Evolutionary conservation across 2,329 filamentous ascomycete species (phyloP).

Genomic region (Phoma sp.): DNA sequence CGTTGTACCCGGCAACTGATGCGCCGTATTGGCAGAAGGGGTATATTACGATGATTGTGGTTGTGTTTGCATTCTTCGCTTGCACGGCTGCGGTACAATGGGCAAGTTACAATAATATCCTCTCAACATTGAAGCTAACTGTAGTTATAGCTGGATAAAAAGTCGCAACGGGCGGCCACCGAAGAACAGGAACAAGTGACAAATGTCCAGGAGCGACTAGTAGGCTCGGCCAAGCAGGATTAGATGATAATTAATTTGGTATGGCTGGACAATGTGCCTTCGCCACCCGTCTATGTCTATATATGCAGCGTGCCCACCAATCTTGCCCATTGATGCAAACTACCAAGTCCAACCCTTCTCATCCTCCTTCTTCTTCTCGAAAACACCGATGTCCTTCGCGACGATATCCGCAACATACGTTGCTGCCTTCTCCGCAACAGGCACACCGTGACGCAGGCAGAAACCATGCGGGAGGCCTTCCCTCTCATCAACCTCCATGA

Average conservation of each 20-base stretch:
- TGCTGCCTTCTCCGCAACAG: constrained; percentile 61
- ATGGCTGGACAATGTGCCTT: background rate
- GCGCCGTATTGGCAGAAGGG: constrained; percentile 55
- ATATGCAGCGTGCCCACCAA: background rate
- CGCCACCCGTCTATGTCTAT: background rate
- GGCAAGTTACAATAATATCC: constrained; percentile 22
- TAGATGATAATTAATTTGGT: background rate
- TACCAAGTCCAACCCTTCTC: constrained; percentile 19
- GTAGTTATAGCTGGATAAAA: constrained; percentile 9
- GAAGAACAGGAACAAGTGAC: constrained; percentile 3
- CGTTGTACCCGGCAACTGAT: constrained; percentile 53
- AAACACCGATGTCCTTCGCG: constrained; percentile 24
- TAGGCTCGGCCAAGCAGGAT: constrained; percentile 4
- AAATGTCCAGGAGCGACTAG: background rate
- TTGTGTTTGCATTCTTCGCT: constrained; percentile 37
- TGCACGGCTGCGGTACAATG: constrained; percentile 32
- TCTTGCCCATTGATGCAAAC: background rate
- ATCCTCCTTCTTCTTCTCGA: constrained; percentile 15
- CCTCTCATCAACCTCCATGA: constrained; percentile 63
- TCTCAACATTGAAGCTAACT: background rate
- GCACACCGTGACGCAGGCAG: constrained; percentile 58
- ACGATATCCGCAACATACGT: constrained; percentile 57
- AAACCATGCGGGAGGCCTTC: constrained; percentile 66
- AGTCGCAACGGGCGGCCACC: constrained; percentile 8
- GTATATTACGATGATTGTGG: constrained; percentile 47